Conservation (phyloP, 805 yeast genomes). For the Spencermartinsiella europaea region DNA sequence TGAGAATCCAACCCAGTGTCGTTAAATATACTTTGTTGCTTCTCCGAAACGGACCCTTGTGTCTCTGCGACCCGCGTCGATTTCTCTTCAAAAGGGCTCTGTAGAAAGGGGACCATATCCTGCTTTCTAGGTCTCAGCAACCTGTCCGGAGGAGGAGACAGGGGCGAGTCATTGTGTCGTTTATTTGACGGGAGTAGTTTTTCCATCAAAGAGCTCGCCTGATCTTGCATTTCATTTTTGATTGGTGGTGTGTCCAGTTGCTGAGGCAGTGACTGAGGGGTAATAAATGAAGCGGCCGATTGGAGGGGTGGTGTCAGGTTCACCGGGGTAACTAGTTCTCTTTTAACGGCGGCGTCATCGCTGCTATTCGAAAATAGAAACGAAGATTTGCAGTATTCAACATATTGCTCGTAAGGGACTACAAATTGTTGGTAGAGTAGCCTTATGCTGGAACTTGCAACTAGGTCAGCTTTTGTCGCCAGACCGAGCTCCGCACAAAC, state of each 20-base stretch:
- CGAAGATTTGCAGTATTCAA: constrained; percentile 7
- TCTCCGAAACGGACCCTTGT: too few relatives aligned
- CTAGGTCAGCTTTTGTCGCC: constrained; percentile 9
- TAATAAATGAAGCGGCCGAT: background rate
- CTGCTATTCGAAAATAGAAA: background rate
- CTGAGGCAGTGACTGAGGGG: background rate
- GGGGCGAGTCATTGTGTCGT: background rate
- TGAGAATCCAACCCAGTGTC: too few relatives aligned
- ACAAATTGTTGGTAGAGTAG: constrained; percentile 17
- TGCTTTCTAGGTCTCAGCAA: background rate
- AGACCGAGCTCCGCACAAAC: constrained; percentile 13
- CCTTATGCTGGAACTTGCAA: constrained; percentile 5
- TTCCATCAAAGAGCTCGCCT: background rate
- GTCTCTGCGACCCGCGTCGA: background rate
- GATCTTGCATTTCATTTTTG: background rate
- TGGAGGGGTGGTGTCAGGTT: background rate
- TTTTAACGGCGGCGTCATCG: background rate
- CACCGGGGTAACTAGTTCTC: background rate
- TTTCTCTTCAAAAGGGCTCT: background rate
- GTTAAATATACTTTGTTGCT: too few relatives aligned
- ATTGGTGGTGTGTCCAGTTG: background rate
- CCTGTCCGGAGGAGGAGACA: background rate
- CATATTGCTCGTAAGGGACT: constrained; percentile 28
- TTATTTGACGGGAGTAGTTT: background rate
- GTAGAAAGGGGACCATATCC: background rate